These are phyloP conservation scores for Populus hybrid DNA, from an alignment of 441 rosid species.

Conservation along the genomic window DNA sequence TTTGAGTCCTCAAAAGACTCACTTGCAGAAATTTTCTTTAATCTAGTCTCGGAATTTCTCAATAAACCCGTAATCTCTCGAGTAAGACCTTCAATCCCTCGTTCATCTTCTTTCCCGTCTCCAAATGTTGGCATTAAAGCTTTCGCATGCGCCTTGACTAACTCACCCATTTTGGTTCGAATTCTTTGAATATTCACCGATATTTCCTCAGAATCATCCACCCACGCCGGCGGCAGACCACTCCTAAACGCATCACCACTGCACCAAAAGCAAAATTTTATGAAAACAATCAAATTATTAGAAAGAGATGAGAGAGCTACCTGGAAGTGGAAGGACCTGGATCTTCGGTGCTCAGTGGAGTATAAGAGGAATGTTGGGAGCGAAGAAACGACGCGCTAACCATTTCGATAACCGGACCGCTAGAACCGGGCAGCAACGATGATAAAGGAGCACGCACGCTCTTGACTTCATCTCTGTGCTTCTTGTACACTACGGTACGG, in stretches of 20 bases:
- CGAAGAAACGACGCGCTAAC: constrained; percentile 65
- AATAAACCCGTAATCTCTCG: constrained; percentile 60
- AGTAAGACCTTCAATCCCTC: constrained; percentile 59
- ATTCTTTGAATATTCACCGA: constrained; percentile 57
- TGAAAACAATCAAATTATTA: too few species aligned
- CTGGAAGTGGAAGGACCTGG: too few species aligned
- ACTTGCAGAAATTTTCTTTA: constrained; percentile 54
- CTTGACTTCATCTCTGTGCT: constrained; percentile 73
- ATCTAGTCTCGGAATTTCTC: constrained; percentile 72
- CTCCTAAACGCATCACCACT: constrained; percentile 23
- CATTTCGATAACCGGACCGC: constrained; percentile 75
- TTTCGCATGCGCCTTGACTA: constrained; percentile 76
- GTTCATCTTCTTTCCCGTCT: constrained; percentile 19
- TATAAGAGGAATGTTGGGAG: constrained; percentile 54
- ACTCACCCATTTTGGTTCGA: constrained; percentile 56
- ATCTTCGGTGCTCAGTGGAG: constrained; percentile 50
- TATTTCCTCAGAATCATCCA: constrained; percentile 77
- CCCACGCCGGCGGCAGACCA: constrained; percentile 37
- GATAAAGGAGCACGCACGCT: constrained; percentile 55
- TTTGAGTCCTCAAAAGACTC: constrained; percentile 78
- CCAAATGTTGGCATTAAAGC: constrained; percentile 69
- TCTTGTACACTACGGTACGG: constrained; percentile 49
- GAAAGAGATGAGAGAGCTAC: too few species aligned
- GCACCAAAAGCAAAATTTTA: background rate
- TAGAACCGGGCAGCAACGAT: constrained; percentile 16